Base-by-base conservation (phyloP, 2,329 filamentous ascomycete species). In the Aspergillus fumigatus region DNA sequence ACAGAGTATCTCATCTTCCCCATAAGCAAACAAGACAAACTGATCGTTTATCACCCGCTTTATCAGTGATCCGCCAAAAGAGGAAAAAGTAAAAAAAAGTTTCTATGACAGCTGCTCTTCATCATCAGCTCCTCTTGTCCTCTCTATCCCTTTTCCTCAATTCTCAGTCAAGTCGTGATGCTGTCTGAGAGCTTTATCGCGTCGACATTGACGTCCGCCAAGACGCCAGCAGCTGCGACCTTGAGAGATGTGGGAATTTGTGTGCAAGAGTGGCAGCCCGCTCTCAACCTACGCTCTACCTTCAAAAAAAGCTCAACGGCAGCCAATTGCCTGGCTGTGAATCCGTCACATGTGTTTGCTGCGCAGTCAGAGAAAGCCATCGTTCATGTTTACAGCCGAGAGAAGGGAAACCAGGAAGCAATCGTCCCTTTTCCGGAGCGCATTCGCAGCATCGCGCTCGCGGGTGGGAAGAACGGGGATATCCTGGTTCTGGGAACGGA, bases 261-360 rank as follows among this genome's bases (percentile, higher is more conserved):
- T 76, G 75, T 89, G 55, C 89, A 96, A 74, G 87, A 91, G 61
- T 83, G 92, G 65, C 88, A 91, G 66, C 92, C 92, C 43, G 82
- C 88, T 53, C 84, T 88, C 61, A 82, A 85, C n/a, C 84, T 92
- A 69, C 88, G 88, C 67, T 80, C 85, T 60, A 83, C 87, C 50
- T 92, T 94, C 82, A 97, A 97, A 81, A 97, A 96, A 78, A 96
- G 90, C 78, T 89, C 90, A 17, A 86, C 87, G n/a, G 82, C 87
- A 26, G 79, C 82, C 56, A 90, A 93, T 73, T 88, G 90, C 65
- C 78, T 99, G 54, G 92, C 91, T 29, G 82, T 92, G 65, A 95
- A 83, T 73, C 80, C 84, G 48, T 87, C 87, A 21, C 94, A 99
- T 71, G 82, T 97, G 49, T 99, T 96, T 71, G 88, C 92, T 3